These are phyloP conservation scores for Ustilago sp. DNA, from an alignment of 1,284 basidiomycete genomes.

Conservation along the genomic window DNA sequence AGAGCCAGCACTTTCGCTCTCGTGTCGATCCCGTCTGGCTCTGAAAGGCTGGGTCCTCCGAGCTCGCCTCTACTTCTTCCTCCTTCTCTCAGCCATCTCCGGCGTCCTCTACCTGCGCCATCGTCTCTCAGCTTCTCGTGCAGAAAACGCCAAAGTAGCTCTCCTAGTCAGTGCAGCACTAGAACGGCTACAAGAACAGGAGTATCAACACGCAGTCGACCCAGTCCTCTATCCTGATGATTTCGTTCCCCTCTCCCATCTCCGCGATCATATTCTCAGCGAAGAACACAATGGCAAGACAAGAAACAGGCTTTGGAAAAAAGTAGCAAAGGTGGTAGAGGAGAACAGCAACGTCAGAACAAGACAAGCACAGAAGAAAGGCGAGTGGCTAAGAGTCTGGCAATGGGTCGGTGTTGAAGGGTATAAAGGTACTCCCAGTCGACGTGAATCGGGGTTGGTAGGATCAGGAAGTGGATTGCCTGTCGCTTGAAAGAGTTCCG, in stretches of 20 bases:
- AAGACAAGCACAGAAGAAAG: conserved; percentile 85
- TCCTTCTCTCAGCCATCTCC: conserved; percentile 6
- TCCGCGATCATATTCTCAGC: conserved; percentile 88
- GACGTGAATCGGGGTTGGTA: neutral
- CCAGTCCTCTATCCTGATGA: conserved; percentile 81
- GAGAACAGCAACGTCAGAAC: conserved; percentile 92
- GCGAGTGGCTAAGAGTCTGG: conserved; percentile 76
- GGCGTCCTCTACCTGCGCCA: conserved; percentile 27
- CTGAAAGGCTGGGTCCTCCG: conserved; percentile 43
- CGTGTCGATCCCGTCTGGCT: conserved; percentile 40
- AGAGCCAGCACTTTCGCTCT: conserved; percentile 33
- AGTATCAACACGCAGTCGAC: conserved; percentile 85
- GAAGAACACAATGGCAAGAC: conserved; percentile 80
- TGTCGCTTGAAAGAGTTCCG: conserved; percentile 10
- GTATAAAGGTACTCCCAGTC: conserved; percentile 14
- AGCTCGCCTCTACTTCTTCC: conserved; percentile 39
- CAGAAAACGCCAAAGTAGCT: conserved; percentile 32
- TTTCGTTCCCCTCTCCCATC: conserved; percentile 86
- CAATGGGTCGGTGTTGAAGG: conserved; percentile 71
- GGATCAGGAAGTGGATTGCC: conserved; percentile 1
- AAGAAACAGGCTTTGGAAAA: conserved; percentile 83
- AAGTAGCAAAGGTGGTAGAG: conserved; percentile 88
- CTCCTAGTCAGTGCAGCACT: conserved; percentile 49
- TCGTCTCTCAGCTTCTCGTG: conserved; percentile 20
- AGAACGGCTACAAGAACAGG: conserved; percentile 70